Evolutionary conservation across 768 basidiomycete genomes (phyloP).

Genomic region (Crassisporium funariophilum): DNA sequence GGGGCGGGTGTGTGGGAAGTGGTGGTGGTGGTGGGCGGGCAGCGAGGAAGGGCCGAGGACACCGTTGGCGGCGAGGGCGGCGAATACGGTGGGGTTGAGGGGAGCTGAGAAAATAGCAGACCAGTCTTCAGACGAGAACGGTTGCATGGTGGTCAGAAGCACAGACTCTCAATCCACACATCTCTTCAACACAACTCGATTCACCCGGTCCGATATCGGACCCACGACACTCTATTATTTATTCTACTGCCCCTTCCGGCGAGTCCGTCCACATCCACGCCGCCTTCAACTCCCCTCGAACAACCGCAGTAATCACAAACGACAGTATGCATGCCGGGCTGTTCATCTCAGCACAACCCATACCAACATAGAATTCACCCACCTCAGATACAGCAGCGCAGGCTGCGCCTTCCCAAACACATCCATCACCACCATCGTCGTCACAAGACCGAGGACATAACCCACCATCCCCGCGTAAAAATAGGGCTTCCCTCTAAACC

Average conservation of each 20-base stretch:
- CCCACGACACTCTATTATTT: conserved; percentile 11
- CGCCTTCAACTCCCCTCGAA: conserved; percentile 68
- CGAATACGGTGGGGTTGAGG: conserved; percentile 60
- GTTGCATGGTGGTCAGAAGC: conserved; percentile 14
- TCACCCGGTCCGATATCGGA: conserved; percentile 4
- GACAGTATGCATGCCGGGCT: conserved; percentile 80
- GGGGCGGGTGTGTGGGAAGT: conserved; percentile 19
- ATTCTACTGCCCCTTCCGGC: conserved; percentile 31
- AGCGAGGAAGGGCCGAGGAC: conserved; percentile 39
- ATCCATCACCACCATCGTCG: conserved; percentile 89
- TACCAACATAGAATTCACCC: conserved; percentile 6
- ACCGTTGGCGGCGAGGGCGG: conserved; percentile 62
- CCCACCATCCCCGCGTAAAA: conserved; percentile 69
- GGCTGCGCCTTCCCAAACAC: conserved; percentile 77
- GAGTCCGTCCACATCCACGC: conserved; percentile 77
- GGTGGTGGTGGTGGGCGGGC: conserved; percentile 11
- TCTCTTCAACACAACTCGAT: conserved; percentile 8
- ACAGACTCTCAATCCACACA: not conserved
- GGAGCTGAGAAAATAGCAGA: conserved; percentile 60
- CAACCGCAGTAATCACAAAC: conserved; percentile 57
- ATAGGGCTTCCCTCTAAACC: conserved; percentile 73
- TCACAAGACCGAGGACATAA: conserved; percentile 71
- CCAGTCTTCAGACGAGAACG: conserved; percentile 48
- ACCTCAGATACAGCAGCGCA: conserved; percentile 91
- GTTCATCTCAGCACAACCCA: not conserved